Evolutionary conservation across 1,284 basidiomycete species (phyloP).

Genomic region (Amylostereum chailletii): DNA sequence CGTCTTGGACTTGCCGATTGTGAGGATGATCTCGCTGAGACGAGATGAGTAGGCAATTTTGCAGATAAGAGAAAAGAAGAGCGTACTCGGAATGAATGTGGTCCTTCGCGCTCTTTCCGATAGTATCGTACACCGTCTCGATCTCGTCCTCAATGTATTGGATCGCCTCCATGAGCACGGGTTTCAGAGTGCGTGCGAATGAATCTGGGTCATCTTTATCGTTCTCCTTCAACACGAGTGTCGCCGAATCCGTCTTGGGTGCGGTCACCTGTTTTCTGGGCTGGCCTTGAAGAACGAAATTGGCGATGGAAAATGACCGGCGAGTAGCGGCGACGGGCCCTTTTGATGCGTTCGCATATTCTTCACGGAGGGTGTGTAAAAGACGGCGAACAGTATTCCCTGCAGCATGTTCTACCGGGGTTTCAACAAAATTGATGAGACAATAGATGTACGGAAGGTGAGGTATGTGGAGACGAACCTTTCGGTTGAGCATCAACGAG

Average conservation of each 20-base stretch:
- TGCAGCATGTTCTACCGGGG: constrained; percentile 74
- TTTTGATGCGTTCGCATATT: constrained; percentile 67
- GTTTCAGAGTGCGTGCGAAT: constrained; percentile 63
- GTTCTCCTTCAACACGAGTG: constrained; percentile 49
- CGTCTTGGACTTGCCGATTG: constrained; percentile 89
- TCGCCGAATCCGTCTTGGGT: constrained; percentile 41
- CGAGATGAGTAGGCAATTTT: constrained; percentile 2
- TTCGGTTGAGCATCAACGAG: constrained; percentile 89
- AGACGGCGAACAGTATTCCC: constrained; percentile 92
- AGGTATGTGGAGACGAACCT: constrained; percentile 40
- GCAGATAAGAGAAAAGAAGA: neutral
- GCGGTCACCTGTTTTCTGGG: constrained; percentile 48
- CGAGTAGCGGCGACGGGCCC: constrained; percentile 27
- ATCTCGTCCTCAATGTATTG: constrained; percentile 93
- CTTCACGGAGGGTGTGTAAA: constrained; percentile 88
- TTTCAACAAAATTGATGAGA: neutral
- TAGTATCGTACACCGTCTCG: constrained; percentile 91
- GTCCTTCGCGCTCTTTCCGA: constrained; percentile 90
- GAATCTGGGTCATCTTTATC: constrained; percentile 67
- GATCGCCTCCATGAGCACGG: constrained; percentile 84
- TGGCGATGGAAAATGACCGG: constrained; percentile 61
- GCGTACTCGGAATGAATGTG: constrained; percentile 94
- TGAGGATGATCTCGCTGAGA: constrained; percentile 88
- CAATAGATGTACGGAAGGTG: constrained; percentile 1
- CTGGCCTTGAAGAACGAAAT: constrained; percentile 71